phyloP scores from a whole-genome alignment of 371 early-diverging fungal species.

The Mortierella polycephala region DNA sequence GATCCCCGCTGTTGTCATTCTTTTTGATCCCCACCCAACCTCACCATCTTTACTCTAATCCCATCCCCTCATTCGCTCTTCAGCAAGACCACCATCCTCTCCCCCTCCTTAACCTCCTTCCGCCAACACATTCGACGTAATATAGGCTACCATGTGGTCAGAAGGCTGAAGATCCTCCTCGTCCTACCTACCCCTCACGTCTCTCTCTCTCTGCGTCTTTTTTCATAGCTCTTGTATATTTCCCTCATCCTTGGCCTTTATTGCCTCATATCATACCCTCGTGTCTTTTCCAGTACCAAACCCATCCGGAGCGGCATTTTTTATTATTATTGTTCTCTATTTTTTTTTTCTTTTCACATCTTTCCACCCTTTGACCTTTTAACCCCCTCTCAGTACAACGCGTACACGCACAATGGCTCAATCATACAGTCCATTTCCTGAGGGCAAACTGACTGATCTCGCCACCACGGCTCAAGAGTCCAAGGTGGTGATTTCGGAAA shows the following conservation, averaged over 20 bases:
- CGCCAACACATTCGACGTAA: neutral
- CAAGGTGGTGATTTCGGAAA: slow-evolving; percentile 50
- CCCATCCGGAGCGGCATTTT: neutral
- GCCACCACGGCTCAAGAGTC: slow-evolving; percentile 45
- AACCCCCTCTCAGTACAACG: neutral
- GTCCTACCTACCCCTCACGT: neutral
- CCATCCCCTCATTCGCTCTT: slow-evolving; percentile 1
- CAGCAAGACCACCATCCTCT: neutral
- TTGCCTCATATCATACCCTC: slow-evolving; percentile 22
- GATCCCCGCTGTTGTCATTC: neutral
- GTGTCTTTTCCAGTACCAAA: neutral
- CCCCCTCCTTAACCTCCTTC: neutral
- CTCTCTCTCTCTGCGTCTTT: slow-evolving; percentile 16
- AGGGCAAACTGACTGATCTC: slow-evolving; percentile 46
- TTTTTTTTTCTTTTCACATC: neutral
- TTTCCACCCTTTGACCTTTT: slow-evolving; percentile 1
- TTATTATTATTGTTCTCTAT: neutral
- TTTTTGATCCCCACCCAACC: neutral
- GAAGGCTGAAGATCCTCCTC: slow-evolving; percentile 34
- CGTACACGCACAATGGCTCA: slow-evolving; percentile 32
- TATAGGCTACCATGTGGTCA: slow-evolving; percentile 44
- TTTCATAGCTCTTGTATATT: slow-evolving; percentile 4
- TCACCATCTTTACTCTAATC: neutral
- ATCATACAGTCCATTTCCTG: slow-evolving; percentile 50
- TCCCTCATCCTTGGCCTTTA: slow-evolving; percentile 6